These are phyloP conservation scores for Tetraselmis striata DNA, from an alignment of 139 green algal genomes.

Conservation along the genomic window DNA sequence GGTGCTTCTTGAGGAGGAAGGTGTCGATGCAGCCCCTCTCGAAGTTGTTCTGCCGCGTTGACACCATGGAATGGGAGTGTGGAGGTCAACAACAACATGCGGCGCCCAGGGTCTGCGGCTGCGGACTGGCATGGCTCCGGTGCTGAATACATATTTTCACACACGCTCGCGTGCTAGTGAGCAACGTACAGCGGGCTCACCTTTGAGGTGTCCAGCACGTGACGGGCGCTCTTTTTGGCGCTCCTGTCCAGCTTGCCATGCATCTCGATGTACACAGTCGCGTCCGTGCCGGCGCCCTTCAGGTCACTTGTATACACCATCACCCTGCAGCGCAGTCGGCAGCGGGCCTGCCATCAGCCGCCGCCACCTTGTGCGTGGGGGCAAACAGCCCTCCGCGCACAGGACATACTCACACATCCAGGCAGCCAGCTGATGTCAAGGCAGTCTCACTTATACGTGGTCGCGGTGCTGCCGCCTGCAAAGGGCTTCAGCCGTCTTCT, in stretches of 20 bases:
- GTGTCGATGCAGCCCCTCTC: neutral
- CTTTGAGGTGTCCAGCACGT: slow-evolving; percentile 6
- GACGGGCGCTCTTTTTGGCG: neutral
- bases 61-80: too few species aligned
- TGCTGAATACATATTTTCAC: too few species aligned
- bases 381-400: too few species aligned
- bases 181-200: too few species aligned
- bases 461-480: slow-evolving; percentile 26
- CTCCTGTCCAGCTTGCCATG: neutral
- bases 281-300: slow-evolving; percentile 41
- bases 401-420: too few species aligned
- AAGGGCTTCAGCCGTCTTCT: slow-evolving; percentile 29
- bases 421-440: neutral
- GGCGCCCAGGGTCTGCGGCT: too few species aligned
- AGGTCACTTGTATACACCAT: slow-evolving; percentile 32
- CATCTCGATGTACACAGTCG: slow-evolving; percentile 28
- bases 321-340: slow-evolving; percentile 22
- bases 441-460: slow-evolving; percentile 18
- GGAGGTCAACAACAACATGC: too few species aligned
- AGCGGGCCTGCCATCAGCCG: neutral
- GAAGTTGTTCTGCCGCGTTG: slow-evolving; percentile 14
- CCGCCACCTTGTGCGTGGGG: too few species aligned
- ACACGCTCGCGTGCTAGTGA: too few species aligned
- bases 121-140: too few species aligned
- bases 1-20: slow-evolving; percentile 17